Evolutionary conservation across 768 basidiomycete species (phyloP), one percentile per base, ranked within the genome.

Genomic region (Lactarius psammicola): DNA sequence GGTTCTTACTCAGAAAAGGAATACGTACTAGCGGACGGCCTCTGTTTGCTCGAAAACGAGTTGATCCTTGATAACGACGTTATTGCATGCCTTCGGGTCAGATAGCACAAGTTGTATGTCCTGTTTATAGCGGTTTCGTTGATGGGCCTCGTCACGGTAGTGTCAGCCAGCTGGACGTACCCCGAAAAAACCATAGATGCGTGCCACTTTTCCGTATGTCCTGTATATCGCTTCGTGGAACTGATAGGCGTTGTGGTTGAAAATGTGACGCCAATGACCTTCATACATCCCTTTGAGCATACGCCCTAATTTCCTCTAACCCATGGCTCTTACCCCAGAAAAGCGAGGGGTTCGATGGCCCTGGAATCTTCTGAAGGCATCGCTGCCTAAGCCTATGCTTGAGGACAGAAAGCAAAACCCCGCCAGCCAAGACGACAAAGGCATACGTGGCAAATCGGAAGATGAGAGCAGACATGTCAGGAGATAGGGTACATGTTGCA

Each of bases 1-100:
- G 6, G 26, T 4, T 26, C 11, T 13, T 26, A 13, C 49, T 51
- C 4, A 15, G n/a, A 51, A 51, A 20, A 13, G 2, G 15, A 51
- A 26, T 26, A 30, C 56, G 11, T 30, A 64, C 63, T 40, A 9
- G 31, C 1, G n/a, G n/a, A 59, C 18, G 2, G 44, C 30, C 5
- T 46, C 44, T 4, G 63, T 13, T 36, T 58, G 44, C 38, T 64
- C 63, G 33, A 44, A 64, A 30, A 34, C 9, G 23, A 58, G 42
- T 4, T 34, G 26, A n/a, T 64, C 44, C 31, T 36, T 53, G n/a
- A 64, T 10, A 18, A 64, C 4, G 10, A 59, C 28, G 20, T 33
- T 64, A 9, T 30, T 57, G 28, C 49, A 59, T 15, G 26, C 26
- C 26, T 26, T 51, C 26, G 23, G 49, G 26, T 51, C 49, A 26